phyloP scores from a whole-genome alignment of 139 green algal species.

The Deuterostichococcus epilithicus region DNA sequence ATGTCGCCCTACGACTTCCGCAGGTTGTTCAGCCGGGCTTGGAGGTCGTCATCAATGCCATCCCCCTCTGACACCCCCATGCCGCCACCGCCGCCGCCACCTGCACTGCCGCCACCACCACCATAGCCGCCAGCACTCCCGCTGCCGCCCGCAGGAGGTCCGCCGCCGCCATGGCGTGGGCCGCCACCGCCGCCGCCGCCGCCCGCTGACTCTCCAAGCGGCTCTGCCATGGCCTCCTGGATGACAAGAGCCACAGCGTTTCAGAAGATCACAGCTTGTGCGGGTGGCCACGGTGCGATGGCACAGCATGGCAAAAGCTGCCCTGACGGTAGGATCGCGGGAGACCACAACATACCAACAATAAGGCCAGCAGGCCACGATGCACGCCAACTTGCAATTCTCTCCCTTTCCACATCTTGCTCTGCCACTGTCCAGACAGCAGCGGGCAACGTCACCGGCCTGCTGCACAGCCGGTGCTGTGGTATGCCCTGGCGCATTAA shows the following conservation, averaged over 20 bases:
- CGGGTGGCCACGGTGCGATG: too few relatives aligned
- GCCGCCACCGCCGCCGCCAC: background rate
- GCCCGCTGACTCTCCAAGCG: slow-evolving; percentile 17
- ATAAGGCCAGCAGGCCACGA: too few relatives aligned
- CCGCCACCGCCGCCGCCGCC: slow-evolving; percentile 4
- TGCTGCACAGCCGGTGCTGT: too few relatives aligned
- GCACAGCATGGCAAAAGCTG: too few relatives aligned
- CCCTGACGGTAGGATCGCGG: too few relatives aligned
- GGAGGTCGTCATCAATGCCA: slow-evolving; percentile 77
- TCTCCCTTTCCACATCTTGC: too few relatives aligned
- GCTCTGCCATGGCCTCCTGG: slow-evolving; percentile 8
- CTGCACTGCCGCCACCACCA: slow-evolving; percentile 23
- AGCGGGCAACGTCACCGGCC: too few relatives aligned
- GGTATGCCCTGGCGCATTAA: too few relatives aligned
- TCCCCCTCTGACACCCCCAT: slow-evolving; percentile 6
- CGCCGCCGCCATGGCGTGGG: background rate
- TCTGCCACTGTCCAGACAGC: too few relatives aligned
- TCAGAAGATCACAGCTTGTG: too few relatives aligned
- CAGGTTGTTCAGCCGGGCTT: slow-evolving; percentile 76
- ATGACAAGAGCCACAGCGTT: background rate
- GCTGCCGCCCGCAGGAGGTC: background rate
- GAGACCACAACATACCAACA: too few relatives aligned
- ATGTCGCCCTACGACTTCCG: slow-evolving; percentile 57
- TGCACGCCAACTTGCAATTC: too few relatives aligned
- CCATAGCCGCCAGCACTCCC: slow-evolving; percentile 15